Conservation (phyloP, 169 alveolate genomes). For the Plasmodium vivax region DNA sequence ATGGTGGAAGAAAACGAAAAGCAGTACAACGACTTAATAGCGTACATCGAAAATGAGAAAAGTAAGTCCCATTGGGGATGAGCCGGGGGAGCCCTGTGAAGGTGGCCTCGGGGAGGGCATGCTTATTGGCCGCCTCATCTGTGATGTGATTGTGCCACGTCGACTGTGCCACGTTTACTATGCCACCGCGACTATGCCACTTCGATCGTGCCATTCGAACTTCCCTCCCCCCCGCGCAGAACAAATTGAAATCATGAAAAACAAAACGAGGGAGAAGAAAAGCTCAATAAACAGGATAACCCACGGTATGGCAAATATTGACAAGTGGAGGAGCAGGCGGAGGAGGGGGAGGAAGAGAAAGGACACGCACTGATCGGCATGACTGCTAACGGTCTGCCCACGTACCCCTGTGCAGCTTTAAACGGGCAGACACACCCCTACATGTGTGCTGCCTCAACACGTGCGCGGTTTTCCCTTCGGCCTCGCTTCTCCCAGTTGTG, state of each 20-base stretch:
- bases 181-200: neutral
- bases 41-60: slow-evolving; percentile 63
- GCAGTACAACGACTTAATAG: slow-evolving; percentile 62
- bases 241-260: slow-evolving; percentile 59
- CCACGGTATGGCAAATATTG: slow-evolving; percentile 20
- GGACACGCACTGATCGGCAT: neutral
- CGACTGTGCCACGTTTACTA: neutral
- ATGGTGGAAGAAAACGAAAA: slow-evolving; percentile 48
- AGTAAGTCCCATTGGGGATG: slow-evolving; percentile 15
- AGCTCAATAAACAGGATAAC: slow-evolving; percentile 57
- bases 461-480: neutral
- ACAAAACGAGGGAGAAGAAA: slow-evolving; percentile 53
- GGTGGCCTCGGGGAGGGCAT: neutral
- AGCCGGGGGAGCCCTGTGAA: neutral
- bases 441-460: neutral
- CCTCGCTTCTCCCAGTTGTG: neutral
- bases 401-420: neutral
- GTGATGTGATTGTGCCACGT: neutral
- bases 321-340: neutral
- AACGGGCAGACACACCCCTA: neutral
- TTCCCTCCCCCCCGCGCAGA: neutral
- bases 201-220: neutral
- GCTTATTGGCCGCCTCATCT: neutral
- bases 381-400: neutral
- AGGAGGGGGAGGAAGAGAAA: neutral